phyloP scores from a whole-genome alignment of 768 basidiomycete genomes.

The Mycena chlorophos region DNA sequence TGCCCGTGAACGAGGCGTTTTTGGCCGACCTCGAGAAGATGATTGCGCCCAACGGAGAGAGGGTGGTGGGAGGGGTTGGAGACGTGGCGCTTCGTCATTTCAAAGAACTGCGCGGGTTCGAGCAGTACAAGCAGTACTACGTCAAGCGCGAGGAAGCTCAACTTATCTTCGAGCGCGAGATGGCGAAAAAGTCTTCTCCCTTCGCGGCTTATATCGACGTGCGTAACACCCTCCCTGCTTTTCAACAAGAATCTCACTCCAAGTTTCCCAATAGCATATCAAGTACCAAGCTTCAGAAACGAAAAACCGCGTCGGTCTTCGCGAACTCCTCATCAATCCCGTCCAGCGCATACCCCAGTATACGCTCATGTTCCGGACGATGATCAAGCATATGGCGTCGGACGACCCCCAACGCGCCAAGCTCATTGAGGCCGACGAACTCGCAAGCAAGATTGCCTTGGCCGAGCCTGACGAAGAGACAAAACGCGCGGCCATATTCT shows the following conservation, averaged over 20 bases:
- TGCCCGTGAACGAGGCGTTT: conserved; percentile 89
- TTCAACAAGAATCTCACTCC: too few species aligned
- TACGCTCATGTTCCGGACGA: conserved; percentile 87
- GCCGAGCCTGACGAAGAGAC: conserved; percentile 94
- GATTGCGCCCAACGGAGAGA: conserved; percentile 58
- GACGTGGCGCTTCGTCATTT: conserved; percentile 88
- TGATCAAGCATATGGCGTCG: conserved; percentile 86
- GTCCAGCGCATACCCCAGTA: conserved; percentile 95
- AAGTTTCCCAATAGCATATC: conserved; percentile 66
- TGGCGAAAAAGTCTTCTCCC: conserved; percentile 73
- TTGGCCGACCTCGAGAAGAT: conserved; percentile 81
- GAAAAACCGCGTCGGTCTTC: conserved; percentile 80
- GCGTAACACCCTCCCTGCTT: conserved; percentile 36
- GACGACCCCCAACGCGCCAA: conserved; percentile 77
- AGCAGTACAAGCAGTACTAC: conserved; percentile 90
- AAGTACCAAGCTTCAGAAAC: conserved; percentile 80
- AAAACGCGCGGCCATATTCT: conserved; percentile 84
- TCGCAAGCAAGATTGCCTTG: conserved; percentile 86
- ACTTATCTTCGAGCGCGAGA: conserved; percentile 79
- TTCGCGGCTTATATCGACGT: conserved; percentile 91
- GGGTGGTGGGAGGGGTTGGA: conserved; percentile 66
- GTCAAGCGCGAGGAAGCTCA: conserved; percentile 93
- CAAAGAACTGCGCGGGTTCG: conserved; percentile 80
- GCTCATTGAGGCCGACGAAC: conserved; percentile 80
- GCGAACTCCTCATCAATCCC: conserved; percentile 94